Evolutionary conservation across 116 monocot genomes (phyloP).

Genomic region (Trichopus zeylanicus): DNA sequence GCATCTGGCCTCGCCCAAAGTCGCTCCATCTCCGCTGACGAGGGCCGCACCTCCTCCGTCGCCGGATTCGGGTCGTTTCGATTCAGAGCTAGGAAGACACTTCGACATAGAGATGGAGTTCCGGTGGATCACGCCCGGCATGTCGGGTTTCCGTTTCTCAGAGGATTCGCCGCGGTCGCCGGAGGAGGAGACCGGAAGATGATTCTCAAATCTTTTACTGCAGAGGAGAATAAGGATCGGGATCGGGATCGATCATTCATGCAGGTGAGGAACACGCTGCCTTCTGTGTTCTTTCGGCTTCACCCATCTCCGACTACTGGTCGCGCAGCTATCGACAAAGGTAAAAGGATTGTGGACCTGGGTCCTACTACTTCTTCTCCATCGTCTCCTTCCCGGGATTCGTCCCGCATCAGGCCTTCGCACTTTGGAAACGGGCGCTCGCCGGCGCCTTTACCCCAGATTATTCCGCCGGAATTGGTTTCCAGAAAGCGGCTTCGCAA

Average conservation of each 20-base stretch:
- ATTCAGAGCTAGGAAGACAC: not conserved
- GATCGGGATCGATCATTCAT: not conserved
- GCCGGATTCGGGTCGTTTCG: not conserved
- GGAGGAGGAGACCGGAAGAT: not conserved
- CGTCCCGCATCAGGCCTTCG: not conserved
- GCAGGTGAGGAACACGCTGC: not conserved
- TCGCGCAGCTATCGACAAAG: not conserved
- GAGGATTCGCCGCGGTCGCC: not conserved
- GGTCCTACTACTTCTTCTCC: not conserved
- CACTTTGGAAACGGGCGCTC: not conserved
- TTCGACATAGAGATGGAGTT: not conserved
- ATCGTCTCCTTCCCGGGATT: not conserved
- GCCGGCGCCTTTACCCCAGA: not conserved
- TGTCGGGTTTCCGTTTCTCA: not conserved
- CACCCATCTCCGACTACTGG: not conserved
- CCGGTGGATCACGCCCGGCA: not conserved
- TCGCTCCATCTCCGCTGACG: conserved; percentile 1
- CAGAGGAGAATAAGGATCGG: not conserved
- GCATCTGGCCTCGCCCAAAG: not conserved
- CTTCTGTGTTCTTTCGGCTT: not conserved
- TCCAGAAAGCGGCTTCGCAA: not conserved
- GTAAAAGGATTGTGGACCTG: not conserved
- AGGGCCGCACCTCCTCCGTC: not conserved
- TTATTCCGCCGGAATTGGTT: not conserved
- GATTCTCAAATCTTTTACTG: not conserved